These are phyloP conservation scores for Hanseniaspora jakobsenii DNA, from an alignment of 805 yeast species.

Conservation along the genomic window DNA sequence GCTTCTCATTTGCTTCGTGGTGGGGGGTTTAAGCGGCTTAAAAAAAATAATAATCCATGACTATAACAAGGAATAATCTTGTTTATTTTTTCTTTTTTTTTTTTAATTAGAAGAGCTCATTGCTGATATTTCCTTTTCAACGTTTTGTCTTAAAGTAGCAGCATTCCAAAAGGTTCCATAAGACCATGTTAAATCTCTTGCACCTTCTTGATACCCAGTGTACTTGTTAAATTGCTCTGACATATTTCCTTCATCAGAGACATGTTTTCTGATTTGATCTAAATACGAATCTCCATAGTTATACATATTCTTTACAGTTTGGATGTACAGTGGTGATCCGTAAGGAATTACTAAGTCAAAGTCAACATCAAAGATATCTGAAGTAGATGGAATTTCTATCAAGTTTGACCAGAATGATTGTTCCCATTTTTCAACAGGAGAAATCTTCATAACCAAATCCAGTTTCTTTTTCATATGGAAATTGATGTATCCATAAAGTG, in stretches of 20 bases:
- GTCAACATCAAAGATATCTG: background rate
- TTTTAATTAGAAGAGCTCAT: too few species aligned
- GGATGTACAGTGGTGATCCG: constrained; percentile 34
- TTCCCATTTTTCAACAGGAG: background rate
- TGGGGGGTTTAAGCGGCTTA: too few species aligned
- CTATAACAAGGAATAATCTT: too few species aligned
- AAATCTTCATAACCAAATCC: background rate
- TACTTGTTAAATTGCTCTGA: constrained; percentile 79
- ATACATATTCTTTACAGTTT: constrained; percentile 36
- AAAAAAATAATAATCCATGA: too few species aligned
- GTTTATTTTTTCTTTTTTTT: too few species aligned
- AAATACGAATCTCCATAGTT: constrained; percentile 46
- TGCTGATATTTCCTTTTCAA: background rate
- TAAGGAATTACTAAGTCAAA: constrained; percentile 18
- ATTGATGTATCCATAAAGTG: constrained; percentile 5
- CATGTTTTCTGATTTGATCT: constrained; percentile 15
- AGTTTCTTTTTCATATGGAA: constrained; percentile 7
- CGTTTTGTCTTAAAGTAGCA: constrained; percentile 44
- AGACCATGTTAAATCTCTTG: constrained; percentile 80
- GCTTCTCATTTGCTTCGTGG: too few species aligned
- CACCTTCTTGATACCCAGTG: constrained; percentile 81
- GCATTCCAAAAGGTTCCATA: constrained; percentile 68
- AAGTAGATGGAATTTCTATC: background rate
- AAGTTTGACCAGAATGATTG: constrained; percentile 1
- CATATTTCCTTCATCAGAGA: constrained; percentile 45